A percentile compares a stretch with the other conserved stretches of the same genome.
Conservation (phyloP, 2,329 filamentous ascomycete species). For the Pyrenophora seminiperda region DNA sequence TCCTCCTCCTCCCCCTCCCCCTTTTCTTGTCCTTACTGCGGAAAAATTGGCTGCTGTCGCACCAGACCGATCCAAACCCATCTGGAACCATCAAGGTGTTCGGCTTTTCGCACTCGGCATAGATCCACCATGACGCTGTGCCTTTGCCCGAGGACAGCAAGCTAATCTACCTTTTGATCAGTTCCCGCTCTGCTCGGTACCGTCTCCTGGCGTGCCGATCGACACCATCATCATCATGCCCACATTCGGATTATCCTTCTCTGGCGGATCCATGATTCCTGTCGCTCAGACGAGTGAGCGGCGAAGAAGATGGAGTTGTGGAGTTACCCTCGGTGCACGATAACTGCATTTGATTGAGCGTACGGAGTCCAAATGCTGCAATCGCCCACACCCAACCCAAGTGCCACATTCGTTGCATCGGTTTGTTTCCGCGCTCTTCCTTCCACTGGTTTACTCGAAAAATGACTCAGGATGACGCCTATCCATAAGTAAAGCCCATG, state of each 20-base stretch:
- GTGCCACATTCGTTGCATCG: neutral
- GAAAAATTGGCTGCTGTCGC: neutral
- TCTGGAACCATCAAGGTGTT: neutral
- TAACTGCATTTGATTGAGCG: neutral
- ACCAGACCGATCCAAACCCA: neutral
- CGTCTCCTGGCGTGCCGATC: neutral
- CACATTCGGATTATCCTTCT: neutral
- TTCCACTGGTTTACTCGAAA: neutral
- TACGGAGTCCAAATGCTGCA: constrained; percentile 4
- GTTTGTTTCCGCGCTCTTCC: neutral
- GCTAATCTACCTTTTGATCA: too few species aligned
- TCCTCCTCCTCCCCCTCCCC: too few species aligned
- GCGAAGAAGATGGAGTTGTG: neutral
- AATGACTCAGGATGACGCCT: constrained; percentile 1
- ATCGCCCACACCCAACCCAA: neutral
- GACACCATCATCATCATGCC: neutral
- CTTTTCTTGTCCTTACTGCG: neutral
- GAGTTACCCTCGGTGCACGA: neutral
- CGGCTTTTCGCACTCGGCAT: neutral
- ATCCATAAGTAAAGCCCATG: constrained; percentile 37
- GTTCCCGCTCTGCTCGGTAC: neutral
- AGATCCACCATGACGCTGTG: neutral
- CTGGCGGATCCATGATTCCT: neutral
- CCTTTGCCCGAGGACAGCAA: too few species aligned
- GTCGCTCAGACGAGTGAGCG: too few species aligned